Base-by-base conservation (phyloP, 441 rosid species). In the Macaranga tanarius region DNA sequence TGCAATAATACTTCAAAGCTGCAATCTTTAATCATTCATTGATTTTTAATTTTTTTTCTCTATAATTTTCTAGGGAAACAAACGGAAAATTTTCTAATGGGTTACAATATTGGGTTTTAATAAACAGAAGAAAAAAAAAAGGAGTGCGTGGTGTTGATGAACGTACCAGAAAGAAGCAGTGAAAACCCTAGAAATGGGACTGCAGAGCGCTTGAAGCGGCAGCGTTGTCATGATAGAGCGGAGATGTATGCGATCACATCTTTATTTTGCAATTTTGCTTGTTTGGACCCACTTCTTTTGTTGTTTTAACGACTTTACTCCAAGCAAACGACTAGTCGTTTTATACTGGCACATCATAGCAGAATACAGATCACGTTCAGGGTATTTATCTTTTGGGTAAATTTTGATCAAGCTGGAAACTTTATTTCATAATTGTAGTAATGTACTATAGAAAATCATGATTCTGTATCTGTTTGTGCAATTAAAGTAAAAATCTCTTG, bases 101-200 rank as follows among this genome's bases (percentile, higher is more conserved):
- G 38, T 31, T 31, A 31, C 5, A 50, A 59, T 17, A 19, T 5
- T 20, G 26, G 28, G 12, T 50, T 26, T 28, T 17, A 63, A n/a
- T 40, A 59, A 67, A 54, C 0, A 23, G 13, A 48, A 15, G 19
- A 13, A 13, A 13, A 10, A 19, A 11, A 60, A 10, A 11, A 55
- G 5, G 3, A 8, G 31, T 5, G 11, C 45, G 2, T 34, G 25
- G 48, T 11, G 62, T 8, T 20, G 60, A 70, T 70, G 62, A 59
- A 34, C 68, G 28, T 65, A 70, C 60, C 67, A 62, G 73, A 63
- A 28, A 62, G 73, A 63, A 28, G 73, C 56, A 19, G 76, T 34
- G 34, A 54, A 75, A 80, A 77, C 81, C 84, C 75, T 77, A 80
- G 38, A 31, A 31, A 31, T 31, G 5, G 78, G 78, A 77, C 76